Conservation (phyloP, 106 monocot genomes). For the Allium fistulosum region DNA sequence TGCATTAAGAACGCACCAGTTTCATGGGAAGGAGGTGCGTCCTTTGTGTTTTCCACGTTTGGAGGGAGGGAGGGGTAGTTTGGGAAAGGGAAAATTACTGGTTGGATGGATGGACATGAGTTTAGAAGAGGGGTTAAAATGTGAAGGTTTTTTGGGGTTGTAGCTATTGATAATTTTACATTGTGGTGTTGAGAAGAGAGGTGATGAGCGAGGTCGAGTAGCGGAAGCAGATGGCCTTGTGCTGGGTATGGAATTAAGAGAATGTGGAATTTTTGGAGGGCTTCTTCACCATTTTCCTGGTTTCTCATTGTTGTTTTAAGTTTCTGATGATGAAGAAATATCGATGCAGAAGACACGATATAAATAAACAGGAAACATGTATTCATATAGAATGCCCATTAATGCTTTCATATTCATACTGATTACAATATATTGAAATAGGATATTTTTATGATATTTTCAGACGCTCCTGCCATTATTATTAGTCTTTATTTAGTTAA, state of each 20-base stretch:
- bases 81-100: background rate
- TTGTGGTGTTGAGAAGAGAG: background rate
- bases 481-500: too few species aligned
- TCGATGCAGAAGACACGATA: too few species aligned
- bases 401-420: too few species aligned
- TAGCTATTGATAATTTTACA: background rate
- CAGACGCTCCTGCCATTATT: too few species aligned
- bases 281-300: background rate
- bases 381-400: too few species aligned
- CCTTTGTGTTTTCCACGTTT: slow-evolving; percentile 18
- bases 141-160: background rate
- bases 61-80: slow-evolving; percentile 1
- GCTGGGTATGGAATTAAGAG: slow-evolving; percentile 56
- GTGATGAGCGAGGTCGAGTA: background rate
- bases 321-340: background rate
- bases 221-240: slow-evolving; percentile 53
- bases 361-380: too few species aligned
- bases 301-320: background rate
- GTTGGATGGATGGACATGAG: background rate
- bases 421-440: too few species aligned
- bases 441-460: too few species aligned
- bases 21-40: slow-evolving; percentile 10
- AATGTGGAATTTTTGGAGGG: slow-evolving; percentile 15
- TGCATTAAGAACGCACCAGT: slow-evolving; percentile 7
- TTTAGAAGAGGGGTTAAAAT: background rate